phyloP scores from a whole-genome alignment of 768 basidiomycete species.

The Tricholoma sp. region DNA sequence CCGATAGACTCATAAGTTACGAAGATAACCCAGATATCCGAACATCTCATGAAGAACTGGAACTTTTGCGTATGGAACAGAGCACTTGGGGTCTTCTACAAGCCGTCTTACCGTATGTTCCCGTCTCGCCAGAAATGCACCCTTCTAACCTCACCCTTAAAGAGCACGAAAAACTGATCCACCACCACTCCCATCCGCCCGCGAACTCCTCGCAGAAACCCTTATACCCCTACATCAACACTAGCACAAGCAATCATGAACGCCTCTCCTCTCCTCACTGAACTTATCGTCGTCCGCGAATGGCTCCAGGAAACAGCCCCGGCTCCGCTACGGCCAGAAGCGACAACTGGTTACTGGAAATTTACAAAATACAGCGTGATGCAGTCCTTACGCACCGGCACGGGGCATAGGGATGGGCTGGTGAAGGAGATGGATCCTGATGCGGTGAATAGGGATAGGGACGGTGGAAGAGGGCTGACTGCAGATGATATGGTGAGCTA shows the following conservation, averaged over 20 bases:
- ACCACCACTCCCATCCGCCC: conserved; percentile 42
- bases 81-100: conserved; percentile 83
- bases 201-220: conserved; percentile 56
- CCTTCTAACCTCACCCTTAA: neutral
- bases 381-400: conserved; percentile 54
- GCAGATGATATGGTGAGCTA: conserved; percentile 71
- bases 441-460: conserved; percentile 52
- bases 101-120: conserved; percentile 66
- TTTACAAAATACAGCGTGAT: conserved; percentile 74
- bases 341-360: conserved; percentile 77
- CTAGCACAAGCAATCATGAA: conserved; percentile 72
- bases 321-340: conserved; percentile 56
- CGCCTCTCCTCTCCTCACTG: conserved; percentile 60
- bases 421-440: conserved; percentile 80
- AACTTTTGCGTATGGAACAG: conserved; percentile 63
- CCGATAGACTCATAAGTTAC: conserved; percentile 45
- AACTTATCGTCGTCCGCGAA: conserved; percentile 79
- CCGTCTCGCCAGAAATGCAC: neutral
- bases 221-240: conserved; percentile 75
- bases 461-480: conserved; percentile 40
- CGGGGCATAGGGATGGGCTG: conserved; percentile 39
- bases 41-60: conserved; percentile 46
- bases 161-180: conserved; percentile 64
- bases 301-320: conserved; percentile 82
- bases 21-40: conserved; percentile 36